phyloP scores from a whole-genome alignment of 2,329 filamentous ascomycete genomes.

The Trichoderma atroviride region DNA sequence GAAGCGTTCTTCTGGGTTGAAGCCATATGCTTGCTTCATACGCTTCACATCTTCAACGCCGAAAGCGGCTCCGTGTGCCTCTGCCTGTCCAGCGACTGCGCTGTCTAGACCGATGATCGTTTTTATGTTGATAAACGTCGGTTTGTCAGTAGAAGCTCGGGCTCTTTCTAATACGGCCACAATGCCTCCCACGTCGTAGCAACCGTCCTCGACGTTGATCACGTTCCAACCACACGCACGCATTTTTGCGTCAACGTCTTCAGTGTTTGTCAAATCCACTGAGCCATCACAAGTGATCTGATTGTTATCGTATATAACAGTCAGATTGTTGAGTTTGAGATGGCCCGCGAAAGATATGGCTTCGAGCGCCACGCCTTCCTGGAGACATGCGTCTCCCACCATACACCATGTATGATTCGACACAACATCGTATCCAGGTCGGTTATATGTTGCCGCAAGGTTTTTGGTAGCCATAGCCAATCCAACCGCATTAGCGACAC shows the following conservation, averaged over 20 bases:
- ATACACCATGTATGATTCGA: constrained; percentile 59
- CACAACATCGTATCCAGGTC: constrained; percentile 51
- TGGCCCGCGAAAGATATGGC: constrained; percentile 60
- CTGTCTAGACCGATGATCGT: constrained; percentile 60
- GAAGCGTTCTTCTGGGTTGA: constrained; percentile 34
- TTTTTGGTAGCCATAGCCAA: constrained; percentile 61
- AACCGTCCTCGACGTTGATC: constrained; percentile 56
- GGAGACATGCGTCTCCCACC: constrained; percentile 60
- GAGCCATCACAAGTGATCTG: constrained; percentile 62
- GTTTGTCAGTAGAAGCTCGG: constrained; percentile 49
- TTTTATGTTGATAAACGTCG: constrained; percentile 60
- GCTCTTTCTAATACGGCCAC: constrained; percentile 51
- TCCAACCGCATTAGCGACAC: constrained; percentile 62
- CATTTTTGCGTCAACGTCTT: constrained; percentile 63
- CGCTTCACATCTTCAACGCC: constrained; percentile 54
- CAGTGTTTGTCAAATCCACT: constrained; percentile 55
- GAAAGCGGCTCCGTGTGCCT: constrained; percentile 61
- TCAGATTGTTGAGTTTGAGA: constrained; percentile 57
- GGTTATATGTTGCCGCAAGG: constrained; percentile 57
- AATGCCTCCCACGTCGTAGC: constrained; percentile 48
- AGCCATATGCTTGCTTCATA: constrained; percentile 40
- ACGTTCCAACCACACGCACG: constrained; percentile 59
- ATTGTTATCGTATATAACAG: constrained; percentile 64
- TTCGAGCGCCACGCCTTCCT: constrained; percentile 61
- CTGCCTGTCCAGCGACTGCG: constrained; percentile 52